Evolutionary conservation across 352 stramenopile species (phyloP).

Genomic region (Phytopythium litorale): DNA sequence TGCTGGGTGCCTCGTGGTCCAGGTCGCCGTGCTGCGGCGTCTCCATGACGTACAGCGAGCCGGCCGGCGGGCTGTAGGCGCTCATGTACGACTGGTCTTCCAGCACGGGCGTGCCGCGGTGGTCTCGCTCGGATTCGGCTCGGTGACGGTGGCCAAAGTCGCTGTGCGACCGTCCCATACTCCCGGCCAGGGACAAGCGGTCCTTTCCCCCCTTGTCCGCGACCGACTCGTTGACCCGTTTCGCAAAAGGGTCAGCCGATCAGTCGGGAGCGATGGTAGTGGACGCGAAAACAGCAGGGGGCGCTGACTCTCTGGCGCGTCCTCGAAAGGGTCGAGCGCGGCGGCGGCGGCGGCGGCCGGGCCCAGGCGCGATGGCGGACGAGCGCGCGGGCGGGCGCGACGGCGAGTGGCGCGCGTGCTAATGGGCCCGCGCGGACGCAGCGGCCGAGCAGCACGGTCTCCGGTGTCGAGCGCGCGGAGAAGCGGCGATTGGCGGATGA

Average conservation of each 20-base stretch:
- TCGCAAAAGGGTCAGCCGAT: neutral
- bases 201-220: neutral
- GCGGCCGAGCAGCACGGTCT: neutral
- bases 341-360: neutral
- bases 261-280: neutral
- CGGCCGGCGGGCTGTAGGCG: constrained; percentile 44
- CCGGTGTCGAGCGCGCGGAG: neutral
- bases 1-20: constrained; percentile 14
- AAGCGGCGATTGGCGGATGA: neutral
- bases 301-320: constrained; percentile 3
- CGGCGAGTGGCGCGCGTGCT: neutral
- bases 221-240: neutral
- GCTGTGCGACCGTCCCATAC: constrained; percentile 30
- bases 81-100: constrained; percentile 68
- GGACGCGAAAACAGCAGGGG: neutral
- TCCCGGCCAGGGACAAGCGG: neutral
- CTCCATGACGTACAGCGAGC: constrained; percentile 74
- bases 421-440: neutral
- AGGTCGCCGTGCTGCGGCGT: constrained; percentile 30
- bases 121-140: constrained; percentile 29
- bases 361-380: neutral
- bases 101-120: constrained; percentile 64
- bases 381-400: neutral
- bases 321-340: neutral
- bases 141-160: constrained; percentile 9